Evolutionary conservation across 1,139 yeast genomes (phyloP).

Genomic region (Hemisphaericaspora xylanilytica): DNA sequence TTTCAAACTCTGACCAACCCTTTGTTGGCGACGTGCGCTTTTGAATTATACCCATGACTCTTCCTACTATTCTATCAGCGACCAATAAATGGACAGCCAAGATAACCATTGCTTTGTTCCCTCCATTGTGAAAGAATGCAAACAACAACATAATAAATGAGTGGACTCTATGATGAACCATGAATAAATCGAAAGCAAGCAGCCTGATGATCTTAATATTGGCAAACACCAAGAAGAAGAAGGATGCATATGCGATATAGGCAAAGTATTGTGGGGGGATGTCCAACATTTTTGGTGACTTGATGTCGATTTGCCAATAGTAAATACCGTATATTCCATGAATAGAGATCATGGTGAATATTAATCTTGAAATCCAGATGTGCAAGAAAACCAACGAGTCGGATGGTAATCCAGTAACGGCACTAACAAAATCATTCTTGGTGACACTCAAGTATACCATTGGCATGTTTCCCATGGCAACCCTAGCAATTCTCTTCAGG

Average conservation of each 20-base stretch:
- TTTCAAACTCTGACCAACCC: constrained; percentile 37
- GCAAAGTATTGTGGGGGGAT: constrained; percentile 55
- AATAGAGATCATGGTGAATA: constrained; percentile 37
- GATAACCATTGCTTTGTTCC: constrained; percentile 33
- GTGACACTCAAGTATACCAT: constrained; percentile 33
- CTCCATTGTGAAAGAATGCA: constrained; percentile 42
- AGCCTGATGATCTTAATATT: constrained; percentile 38
- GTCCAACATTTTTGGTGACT: constrained; percentile 33
- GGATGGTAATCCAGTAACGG: constrained; percentile 42
- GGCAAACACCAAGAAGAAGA: constrained; percentile 37
- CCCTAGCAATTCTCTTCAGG: constrained; percentile 43
- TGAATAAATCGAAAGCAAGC: constrained; percentile 43
- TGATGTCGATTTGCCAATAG: constrained; percentile 42
- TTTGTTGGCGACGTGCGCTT: constrained; percentile 37
- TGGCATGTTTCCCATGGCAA: constrained; percentile 45
- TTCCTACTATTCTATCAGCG: constrained; percentile 37
- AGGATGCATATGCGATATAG: constrained; percentile 41
- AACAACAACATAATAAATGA: constrained; percentile 45
- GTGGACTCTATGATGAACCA: constrained; percentile 43
- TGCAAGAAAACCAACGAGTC: constrained; percentile 42
- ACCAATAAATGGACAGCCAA: constrained; percentile 47
- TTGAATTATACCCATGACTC: constrained; percentile 33
- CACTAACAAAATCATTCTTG: constrained; percentile 41
- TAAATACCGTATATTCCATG: constrained; percentile 29
- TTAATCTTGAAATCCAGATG: constrained; percentile 43